Percentiles rank a stretch among this genome's conserved stretches.
phyloP scores from a whole-genome alignment of 768 basidiomycete species.

The Panaeolus cyanescens region DNA sequence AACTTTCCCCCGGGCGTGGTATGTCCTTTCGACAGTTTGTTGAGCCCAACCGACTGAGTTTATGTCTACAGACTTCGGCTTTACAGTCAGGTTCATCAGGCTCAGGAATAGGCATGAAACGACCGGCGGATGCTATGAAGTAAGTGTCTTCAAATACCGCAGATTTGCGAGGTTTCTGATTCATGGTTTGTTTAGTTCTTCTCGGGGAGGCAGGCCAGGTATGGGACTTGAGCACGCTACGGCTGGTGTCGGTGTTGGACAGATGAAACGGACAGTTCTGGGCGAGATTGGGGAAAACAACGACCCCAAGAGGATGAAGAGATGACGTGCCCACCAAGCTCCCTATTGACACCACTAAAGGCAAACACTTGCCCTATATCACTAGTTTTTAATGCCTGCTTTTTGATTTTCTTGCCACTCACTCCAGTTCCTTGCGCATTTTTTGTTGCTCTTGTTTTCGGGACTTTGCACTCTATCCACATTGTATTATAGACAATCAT shows the following conservation, averaged over 20 bases:
- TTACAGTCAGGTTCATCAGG: conserved; percentile 1
- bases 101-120: conserved; percentile 29
- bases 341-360: too few relatives aligned
- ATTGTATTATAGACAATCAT: too few relatives aligned
- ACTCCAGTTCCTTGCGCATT: too few relatives aligned
- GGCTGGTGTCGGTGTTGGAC: conserved; percentile 6
- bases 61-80: conserved; percentile 8
- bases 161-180: too few relatives aligned
- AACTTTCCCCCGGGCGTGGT: conserved; percentile 51
- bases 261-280: conserved; percentile 31
- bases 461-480: too few relatives aligned
- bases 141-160: conserved; percentile 26
- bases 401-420: too few relatives aligned
- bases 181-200: not conserved
- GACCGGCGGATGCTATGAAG: conserved; percentile 32
- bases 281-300: conserved; percentile 40
- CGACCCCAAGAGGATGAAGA: conserved; percentile 47
- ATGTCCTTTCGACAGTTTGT: conserved; percentile 12
- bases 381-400: too few relatives aligned
- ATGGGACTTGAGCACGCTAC: conserved; percentile 42
- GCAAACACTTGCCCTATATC: too few relatives aligned
- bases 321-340: conserved; percentile 26
- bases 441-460: too few relatives aligned
- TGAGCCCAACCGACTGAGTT: not conserved
- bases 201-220: conserved; percentile 25